These are phyloP conservation scores for Pseudozyma thailandica DNA, from an alignment of 1,284 basidiomycete genomes.

Conservation along the genomic window DNA sequence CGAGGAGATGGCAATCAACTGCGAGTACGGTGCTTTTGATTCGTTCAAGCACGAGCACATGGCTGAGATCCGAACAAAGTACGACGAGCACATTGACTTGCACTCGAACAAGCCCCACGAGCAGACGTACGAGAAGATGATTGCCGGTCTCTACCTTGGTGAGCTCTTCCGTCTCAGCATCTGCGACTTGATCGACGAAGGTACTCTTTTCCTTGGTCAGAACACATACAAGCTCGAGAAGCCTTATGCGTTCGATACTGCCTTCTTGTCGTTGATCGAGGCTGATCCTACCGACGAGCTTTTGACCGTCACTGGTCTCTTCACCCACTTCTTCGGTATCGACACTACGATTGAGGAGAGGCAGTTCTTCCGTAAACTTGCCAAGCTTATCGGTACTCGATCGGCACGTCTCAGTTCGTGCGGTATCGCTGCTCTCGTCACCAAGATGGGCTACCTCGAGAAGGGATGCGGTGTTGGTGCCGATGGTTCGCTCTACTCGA, in stretches of 20 bases:
- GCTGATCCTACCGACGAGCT: slow-evolving; percentile 98
- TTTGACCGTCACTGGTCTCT: slow-evolving; percentile 94
- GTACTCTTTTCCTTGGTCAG: slow-evolving; percentile 95
- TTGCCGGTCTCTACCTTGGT: slow-evolving; percentile 95
- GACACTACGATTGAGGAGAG: slow-evolving; percentile 65
- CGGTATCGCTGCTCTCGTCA: slow-evolving; percentile 64
- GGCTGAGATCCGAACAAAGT: slow-evolving; percentile 81
- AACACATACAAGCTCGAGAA: slow-evolving; percentile 95
- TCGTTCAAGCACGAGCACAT: slow-evolving; percentile 94
- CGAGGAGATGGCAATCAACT: slow-evolving; percentile 93
- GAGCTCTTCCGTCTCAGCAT: slow-evolving; percentile 94
- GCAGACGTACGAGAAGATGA: slow-evolving; percentile 97
- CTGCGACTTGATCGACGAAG: slow-evolving; percentile 94
- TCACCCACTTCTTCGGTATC: slow-evolving; percentile 71
- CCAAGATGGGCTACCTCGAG: slow-evolving; percentile 64
- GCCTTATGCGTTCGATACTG: slow-evolving; percentile 92
- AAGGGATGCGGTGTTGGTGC: slow-evolving; percentile 62
- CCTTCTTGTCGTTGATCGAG: slow-evolving; percentile 96
- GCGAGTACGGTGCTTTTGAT: slow-evolving; percentile 97
- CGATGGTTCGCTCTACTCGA: slow-evolving; percentile 63
- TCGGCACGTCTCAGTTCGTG: slow-evolving; percentile 64
- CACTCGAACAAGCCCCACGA: slow-evolving; percentile 95
- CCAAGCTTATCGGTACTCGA: slow-evolving; percentile 73
- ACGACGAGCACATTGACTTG: slow-evolving; percentile 91
- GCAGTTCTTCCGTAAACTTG: slow-evolving; percentile 73